Conservation (phyloP, 2,329 filamentous ascomycete genomes). For the Tolypocladium tundrense region DNA sequence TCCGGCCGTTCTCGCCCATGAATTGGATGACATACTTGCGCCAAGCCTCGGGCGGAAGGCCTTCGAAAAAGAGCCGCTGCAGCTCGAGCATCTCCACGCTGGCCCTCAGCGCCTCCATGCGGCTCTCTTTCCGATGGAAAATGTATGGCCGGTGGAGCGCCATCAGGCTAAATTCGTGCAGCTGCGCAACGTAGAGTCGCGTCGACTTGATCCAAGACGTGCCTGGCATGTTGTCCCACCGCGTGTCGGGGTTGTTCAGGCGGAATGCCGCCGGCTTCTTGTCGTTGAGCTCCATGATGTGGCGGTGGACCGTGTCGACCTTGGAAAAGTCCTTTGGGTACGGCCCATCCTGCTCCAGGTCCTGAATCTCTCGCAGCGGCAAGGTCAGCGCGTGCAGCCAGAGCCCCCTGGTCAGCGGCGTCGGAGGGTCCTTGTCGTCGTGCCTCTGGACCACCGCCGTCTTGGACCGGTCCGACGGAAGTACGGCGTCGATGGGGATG, state of each 20-base stretch:
- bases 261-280: conserved; percentile 43
- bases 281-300: conserved; percentile 36
- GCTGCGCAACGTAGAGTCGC: conserved; percentile 36
- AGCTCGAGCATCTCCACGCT: conserved; percentile 44
- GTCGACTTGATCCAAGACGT: conserved; percentile 39
- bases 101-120: conserved; percentile 45
- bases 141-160: conserved; percentile 53
- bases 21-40: conserved; percentile 19
- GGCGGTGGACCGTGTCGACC: conserved; percentile 43
- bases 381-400: conserved; percentile 37
- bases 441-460: conserved; percentile 36
- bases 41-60: conserved; percentile 39
- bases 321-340: conserved; percentile 42
- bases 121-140: conserved; percentile 43
- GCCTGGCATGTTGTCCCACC: conserved; percentile 43
- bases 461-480: conserved; percentile 35
- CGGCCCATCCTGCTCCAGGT: conserved; percentile 45
- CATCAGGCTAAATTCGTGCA: conserved; percentile 44
- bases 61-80: conserved; percentile 39
- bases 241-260: conserved; percentile 43
- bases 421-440: conserved; percentile 40
- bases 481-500: conserved; percentile 42
- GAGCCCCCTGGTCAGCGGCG: conserved; percentile 42
- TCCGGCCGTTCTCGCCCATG: not conserved
- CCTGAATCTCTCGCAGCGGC: conserved; percentile 42